Evolutionary conservation across 192 early-diverging fungal species (phyloP).

Genomic region (Powellomyces hirtus): DNA sequence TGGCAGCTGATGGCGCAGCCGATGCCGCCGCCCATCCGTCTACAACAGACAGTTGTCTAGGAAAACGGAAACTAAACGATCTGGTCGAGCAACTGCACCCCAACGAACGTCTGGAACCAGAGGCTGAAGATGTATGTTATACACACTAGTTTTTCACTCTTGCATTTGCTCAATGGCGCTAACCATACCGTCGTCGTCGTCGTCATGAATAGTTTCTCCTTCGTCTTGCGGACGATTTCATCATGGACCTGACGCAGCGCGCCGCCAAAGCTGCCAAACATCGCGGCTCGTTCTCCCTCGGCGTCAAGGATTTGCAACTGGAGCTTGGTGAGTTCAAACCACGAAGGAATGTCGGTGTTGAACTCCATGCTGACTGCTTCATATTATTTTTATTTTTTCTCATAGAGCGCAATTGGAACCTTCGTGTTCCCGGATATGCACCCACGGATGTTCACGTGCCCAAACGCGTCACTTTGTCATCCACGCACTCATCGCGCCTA

Average conservation of each 20-base stretch:
- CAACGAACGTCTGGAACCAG: slow-evolving; percentile 23
- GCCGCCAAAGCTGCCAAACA: slow-evolving; percentile 26
- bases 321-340: slow-evolving; percentile 16
- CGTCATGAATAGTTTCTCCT: slow-evolving; percentile 12
- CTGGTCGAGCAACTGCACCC: slow-evolving; percentile 25
- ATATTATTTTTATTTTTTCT: slow-evolving; percentile 1
- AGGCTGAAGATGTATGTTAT: slow-evolving; percentile 19
- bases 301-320: slow-evolving; percentile 27
- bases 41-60: not conserved
- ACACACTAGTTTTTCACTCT: not conserved
- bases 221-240: slow-evolving; percentile 20
- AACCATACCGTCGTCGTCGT: not conserved
- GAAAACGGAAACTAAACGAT: slow-evolving; percentile 21
- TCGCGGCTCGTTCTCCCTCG: slow-evolving; percentile 1
- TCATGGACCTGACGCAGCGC: slow-evolving; percentile 1
- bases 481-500: slow-evolving; percentile 10
- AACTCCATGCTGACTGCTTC: too few relatives aligned
- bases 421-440: slow-evolving; percentile 20
- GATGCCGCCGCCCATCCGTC: not conserved
- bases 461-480: not conserved
- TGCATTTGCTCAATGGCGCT: not conserved
- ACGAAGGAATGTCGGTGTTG: not conserved
- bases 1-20: not conserved
- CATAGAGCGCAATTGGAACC: slow-evolving; percentile 27
- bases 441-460: not conserved